These are phyloP conservation scores for Solanum hybrid DNA, from an alignment of 305 asterid genomes.

Conservation along the genomic window DNA sequence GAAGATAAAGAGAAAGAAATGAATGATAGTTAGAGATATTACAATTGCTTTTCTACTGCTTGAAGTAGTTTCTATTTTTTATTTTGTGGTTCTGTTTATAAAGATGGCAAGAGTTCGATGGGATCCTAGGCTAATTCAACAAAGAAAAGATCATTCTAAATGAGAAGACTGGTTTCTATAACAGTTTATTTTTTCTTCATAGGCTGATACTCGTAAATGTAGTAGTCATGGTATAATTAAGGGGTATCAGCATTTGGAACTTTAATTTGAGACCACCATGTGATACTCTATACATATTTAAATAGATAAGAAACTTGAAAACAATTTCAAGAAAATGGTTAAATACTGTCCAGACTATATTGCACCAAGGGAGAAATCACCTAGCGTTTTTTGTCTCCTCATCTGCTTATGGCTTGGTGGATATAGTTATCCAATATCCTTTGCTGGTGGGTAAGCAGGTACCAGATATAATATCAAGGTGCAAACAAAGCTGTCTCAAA, in stretches of 20 bases:
- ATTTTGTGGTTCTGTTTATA: slow-evolving; percentile 3
- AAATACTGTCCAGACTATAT: not conserved
- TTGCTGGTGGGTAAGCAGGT: not conserved
- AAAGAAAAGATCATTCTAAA: not conserved
- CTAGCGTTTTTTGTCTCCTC: not conserved
- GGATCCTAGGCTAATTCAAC: not conserved
- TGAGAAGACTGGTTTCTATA: not conserved
- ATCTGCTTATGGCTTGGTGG: not conserved
- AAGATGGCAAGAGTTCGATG: not conserved
- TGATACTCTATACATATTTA: not conserved
- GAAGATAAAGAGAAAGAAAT: not conserved
- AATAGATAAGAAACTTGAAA: not conserved
- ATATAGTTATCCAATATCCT: not conserved
- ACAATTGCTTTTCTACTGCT: not conserved
- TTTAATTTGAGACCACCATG: not conserved
- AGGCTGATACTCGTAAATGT: not conserved
- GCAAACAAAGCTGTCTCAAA: not conserved
- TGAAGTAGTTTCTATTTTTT: not conserved
- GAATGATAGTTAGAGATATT: not conserved
- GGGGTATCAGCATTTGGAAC: not conserved
- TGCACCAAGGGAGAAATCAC: not conserved
- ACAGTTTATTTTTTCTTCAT: not conserved
- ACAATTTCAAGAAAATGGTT: not conserved
- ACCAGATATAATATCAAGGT: not conserved
- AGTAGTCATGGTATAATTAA: not conserved